Conservation (phyloP, 345 rosid species). For the Brassica incana region DNA sequence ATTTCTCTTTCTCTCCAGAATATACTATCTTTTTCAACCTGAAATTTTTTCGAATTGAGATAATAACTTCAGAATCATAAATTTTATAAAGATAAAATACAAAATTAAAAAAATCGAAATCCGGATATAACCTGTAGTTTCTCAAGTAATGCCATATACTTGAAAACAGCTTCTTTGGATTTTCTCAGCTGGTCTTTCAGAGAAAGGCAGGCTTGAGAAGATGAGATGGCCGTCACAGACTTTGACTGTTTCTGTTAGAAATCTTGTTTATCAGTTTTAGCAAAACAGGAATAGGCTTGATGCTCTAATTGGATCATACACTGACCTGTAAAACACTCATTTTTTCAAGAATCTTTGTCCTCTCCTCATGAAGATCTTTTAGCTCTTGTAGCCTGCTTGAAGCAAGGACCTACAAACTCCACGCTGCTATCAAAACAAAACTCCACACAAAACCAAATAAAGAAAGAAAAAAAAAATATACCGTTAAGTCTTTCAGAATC, state of each 20-base stretch:
- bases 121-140: conserved; percentile 95
- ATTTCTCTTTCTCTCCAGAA: conserved; percentile 85
- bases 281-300: conserved; percentile 11
- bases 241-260: conserved; percentile 65
- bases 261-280: conserved; percentile 19
- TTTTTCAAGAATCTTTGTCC: conserved; percentile 63
- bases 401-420: conserved; percentile 65
- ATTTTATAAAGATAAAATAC: neutral
- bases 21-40: conserved; percentile 89
- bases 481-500: conserved; percentile 63
- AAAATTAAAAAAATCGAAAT: conserved; percentile 54
- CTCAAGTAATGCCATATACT: conserved; percentile 72
- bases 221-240: conserved; percentile 62
- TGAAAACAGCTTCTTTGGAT: conserved; percentile 64
- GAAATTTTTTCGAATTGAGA: conserved; percentile 32
- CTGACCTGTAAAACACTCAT: conserved; percentile 68
- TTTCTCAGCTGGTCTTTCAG: conserved; percentile 73
- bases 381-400: conserved; percentile 67
- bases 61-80: conserved; percentile 31
- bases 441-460: conserved; percentile 19
- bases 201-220: conserved; percentile 62
- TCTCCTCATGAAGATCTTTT: conserved; percentile 70
- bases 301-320: conserved; percentile 12
- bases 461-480: conserved; percentile 26
- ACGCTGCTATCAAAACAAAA: conserved; percentile 29